phyloP scores from a whole-genome alignment of 306 rosid species.

The Phaseolus lunatus region DNA sequence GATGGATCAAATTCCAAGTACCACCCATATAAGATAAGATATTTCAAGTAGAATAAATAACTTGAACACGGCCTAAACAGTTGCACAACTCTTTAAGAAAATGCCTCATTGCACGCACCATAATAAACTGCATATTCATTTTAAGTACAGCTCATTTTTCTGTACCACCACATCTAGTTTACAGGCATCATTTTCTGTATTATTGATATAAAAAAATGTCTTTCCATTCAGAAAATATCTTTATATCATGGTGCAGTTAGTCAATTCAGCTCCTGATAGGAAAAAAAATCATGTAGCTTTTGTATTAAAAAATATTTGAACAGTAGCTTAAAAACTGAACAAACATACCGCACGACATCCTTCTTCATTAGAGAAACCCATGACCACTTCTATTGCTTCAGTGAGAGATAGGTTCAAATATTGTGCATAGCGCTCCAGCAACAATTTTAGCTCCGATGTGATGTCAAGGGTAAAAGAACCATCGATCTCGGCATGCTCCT shows the following conservation, averaged over 20 bases:
- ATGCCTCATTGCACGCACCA: conserved; percentile 18
- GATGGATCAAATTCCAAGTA: conserved; percentile 33
- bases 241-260: conserved; percentile 5
- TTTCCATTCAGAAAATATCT: conserved; percentile 11
- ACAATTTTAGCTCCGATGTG: conserved; percentile 70
- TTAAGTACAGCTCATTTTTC: conserved; percentile 30
- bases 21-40: conserved; percentile 2
- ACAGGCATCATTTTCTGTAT: conserved; percentile 4
- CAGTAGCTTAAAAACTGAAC: conserved; percentile 33
- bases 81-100: conserved; percentile 3
- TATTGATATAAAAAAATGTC: conserved; percentile 5
- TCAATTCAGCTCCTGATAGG: conserved; percentile 16
- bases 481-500: conserved; percentile 72
- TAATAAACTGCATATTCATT: conserved; percentile 14
- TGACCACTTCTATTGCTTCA: conserved; percentile 71
- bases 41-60: background rate
- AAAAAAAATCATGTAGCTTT: conserved; percentile 2
- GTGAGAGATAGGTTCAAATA: conserved; percentile 69
- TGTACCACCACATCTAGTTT: conserved; percentile 7
- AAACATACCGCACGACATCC: conserved; percentile 69
- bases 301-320: conserved; percentile 2
- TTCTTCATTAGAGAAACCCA: conserved; percentile 58
- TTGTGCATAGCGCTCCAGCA: conserved; percentile 83
- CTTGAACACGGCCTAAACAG: conserved; percentile 1
- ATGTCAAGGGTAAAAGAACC: conserved; percentile 65